Evolutionary conservation across 2,329 filamentous ascomycete genomes (phyloP), one percentile per base, ranked within the genome.

Genomic region (Raffaelea arxii): DNA sequence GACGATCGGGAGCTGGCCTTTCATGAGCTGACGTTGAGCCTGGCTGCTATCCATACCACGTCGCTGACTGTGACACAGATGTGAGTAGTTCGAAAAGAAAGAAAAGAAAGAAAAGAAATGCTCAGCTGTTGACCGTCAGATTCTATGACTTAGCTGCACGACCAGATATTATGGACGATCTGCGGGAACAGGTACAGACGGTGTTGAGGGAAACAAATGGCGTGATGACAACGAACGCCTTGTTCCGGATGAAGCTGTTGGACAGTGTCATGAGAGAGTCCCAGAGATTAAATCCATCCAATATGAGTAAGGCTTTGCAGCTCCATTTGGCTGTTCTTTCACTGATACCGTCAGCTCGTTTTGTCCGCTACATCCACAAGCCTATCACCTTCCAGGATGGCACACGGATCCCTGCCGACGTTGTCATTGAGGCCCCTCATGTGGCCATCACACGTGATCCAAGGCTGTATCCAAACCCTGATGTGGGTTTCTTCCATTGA

Each of bases 331-430:
- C 23, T 44, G 2, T 21, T 25, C 3, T 21, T 25, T 62, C 65
- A 62, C 1, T 67, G 71, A 3, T 77, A 77, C 58, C 56, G 58
- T 21, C n/a, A n/a, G n/a, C n/a, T n/a, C n/a, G n/a, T n/a, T n/a
- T n/a, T n/a, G n/a, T n/a, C n/a, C 72, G 74, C 49, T 73, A 51
- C 37, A 47, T 46, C 7, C 59, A 72, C 30, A 65, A 69, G 52
- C 63, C 69, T 4, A 66, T 78, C 53, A 67, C 66, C 2, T 68
- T 78, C 2, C 75, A 72, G 38, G 74, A 74, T 55, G 76, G 75
- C n/a, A 70, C 76, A 41, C 64, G 67, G 32, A 63, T 73, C 10
- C 69, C 70, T 0, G 59, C 63, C 2, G 69, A 69, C 25, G 64
- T 65, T 6, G 59, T 62, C 19, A 62, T 73, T 27, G 64, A 72